Conservation (phyloP, 306 rosid genomes). For the Prunus salicina region DNA sequence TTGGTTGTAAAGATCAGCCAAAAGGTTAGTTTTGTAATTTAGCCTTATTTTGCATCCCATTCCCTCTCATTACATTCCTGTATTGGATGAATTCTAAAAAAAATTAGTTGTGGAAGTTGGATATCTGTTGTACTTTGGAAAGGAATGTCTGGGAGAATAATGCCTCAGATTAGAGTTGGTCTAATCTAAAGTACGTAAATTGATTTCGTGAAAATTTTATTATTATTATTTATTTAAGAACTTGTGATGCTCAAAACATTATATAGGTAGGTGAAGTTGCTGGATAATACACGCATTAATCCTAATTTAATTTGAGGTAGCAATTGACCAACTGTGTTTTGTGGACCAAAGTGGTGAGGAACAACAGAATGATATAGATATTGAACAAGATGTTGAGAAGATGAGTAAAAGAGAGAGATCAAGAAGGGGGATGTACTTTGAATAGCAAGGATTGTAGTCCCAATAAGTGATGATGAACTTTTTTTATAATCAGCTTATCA, state of each 20-base stretch:
- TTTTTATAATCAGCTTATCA: not conserved
- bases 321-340: not conserved
- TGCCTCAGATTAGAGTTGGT: not conserved
- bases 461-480: not conserved
- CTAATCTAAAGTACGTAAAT: not conserved
- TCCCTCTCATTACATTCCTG: not conserved
- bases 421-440: not conserved
- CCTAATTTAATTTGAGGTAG: not conserved
- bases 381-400: not conserved
- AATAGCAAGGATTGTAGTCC: not conserved
- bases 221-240: not conserved
- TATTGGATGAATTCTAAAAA: not conserved
- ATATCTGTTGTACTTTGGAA: not conserved
- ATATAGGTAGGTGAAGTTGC: not conserved
- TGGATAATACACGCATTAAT: not conserved
- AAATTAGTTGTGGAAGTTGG: not conserved
- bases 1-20: slow-evolving; percentile 64
- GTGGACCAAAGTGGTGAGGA: not conserved
- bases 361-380: not conserved
- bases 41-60: not conserved
- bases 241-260: not conserved
- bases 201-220: not conserved
- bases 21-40: slow-evolving; percentile 44
- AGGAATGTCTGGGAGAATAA: not conserved
- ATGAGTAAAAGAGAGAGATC: not conserved